phyloP scores from a whole-genome alignment of 2,329 filamentous ascomycete species.

The Lasiodiplodia hormozganensis region DNA sequence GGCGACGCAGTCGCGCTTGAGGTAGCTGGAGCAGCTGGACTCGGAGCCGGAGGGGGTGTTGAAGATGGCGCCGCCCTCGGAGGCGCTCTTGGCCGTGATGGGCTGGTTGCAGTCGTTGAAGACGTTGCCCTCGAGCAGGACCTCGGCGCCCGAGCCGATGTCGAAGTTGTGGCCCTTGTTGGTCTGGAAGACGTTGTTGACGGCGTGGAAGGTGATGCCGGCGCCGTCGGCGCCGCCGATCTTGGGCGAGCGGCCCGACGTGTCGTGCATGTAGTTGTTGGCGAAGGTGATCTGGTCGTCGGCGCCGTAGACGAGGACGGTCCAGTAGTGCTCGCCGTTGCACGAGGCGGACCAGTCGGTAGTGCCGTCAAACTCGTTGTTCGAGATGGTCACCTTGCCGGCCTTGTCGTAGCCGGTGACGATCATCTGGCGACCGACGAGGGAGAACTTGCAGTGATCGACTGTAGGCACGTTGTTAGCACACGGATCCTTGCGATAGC shows the following conservation, averaged over 20 bases:
- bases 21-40: slow-evolving; percentile 15
- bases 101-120: slow-evolving; percentile 53
- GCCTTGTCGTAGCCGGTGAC: slow-evolving; percentile 36
- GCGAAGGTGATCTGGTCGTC: slow-evolving; percentile 52
- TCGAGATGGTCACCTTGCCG: slow-evolving; percentile 52
- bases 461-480: not conserved
- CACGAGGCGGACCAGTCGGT: slow-evolving; percentile 54
- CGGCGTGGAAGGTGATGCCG: slow-evolving; percentile 35
- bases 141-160: slow-evolving; percentile 37
- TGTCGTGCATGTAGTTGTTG: slow-evolving; percentile 55
- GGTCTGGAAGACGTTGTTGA: slow-evolving; percentile 42
- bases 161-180: slow-evolving; percentile 50
- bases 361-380: slow-evolving; percentile 55
- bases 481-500: not conserved
- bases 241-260: slow-evolving; percentile 54
- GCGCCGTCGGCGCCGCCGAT: slow-evolving; percentile 45
- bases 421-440: slow-evolving; percentile 56
- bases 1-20: slow-evolving; percentile 23
- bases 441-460: slow-evolving; percentile 39
- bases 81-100: slow-evolving; percentile 42
- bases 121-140: slow-evolving; percentile 53
- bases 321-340: slow-evolving; percentile 37
- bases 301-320: slow-evolving; percentile 47
- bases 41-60: slow-evolving; percentile 33
- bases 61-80: slow-evolving; percentile 39